phyloP scores from a whole-genome alignment of 2,329 filamentous ascomycete genomes.

The Aureobasidium sp. region DNA sequence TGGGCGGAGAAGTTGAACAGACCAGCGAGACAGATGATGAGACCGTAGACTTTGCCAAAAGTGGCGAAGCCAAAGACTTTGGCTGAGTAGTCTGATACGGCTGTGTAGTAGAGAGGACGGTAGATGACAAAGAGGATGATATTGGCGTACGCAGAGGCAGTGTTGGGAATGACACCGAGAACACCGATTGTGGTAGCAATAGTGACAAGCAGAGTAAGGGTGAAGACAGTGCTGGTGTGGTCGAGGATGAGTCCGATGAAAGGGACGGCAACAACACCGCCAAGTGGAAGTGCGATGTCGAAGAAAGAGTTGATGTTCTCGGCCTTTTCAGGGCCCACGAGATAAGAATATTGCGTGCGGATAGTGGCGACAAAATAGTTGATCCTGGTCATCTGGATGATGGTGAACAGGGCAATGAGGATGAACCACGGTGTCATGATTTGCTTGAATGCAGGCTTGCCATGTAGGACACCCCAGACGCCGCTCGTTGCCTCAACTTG shows the following conservation, averaged over 20 bases:
- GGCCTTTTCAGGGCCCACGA: constrained; percentile 60
- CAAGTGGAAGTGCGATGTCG: constrained; percentile 75
- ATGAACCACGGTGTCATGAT: constrained; percentile 77
- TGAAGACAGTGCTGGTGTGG: constrained; percentile 62
- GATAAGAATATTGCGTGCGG: constrained; percentile 69
- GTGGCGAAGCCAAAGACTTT: constrained; percentile 91
- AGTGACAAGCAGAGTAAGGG: constrained; percentile 62
- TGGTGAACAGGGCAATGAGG: constrained; percentile 73
- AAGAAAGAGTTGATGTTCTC: constrained; percentile 74
- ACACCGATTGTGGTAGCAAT: constrained; percentile 69
- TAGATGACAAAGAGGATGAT: constrained; percentile 76
- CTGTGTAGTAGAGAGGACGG: constrained; percentile 83
- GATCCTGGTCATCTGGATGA: constrained; percentile 55
- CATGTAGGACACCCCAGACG: constrained; percentile 83
- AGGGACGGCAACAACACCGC: constrained; percentile 76
- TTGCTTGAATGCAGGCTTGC: constrained; percentile 62
- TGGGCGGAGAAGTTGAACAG: constrained; percentile 79
- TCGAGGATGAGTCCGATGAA: constrained; percentile 80
- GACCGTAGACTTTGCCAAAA: constrained; percentile 88
- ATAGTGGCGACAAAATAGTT: constrained; percentile 92
- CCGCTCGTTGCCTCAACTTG: constrained; percentile 63
- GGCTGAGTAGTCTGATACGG: constrained; percentile 78
- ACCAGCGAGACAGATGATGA: constrained; percentile 80
- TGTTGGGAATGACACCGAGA: constrained; percentile 64
- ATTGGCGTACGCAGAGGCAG: constrained; percentile 68